Evolutionary conservation across 2,329 filamentous ascomycete species (phyloP).

Genomic region (Stachybotrys elegans): DNA sequence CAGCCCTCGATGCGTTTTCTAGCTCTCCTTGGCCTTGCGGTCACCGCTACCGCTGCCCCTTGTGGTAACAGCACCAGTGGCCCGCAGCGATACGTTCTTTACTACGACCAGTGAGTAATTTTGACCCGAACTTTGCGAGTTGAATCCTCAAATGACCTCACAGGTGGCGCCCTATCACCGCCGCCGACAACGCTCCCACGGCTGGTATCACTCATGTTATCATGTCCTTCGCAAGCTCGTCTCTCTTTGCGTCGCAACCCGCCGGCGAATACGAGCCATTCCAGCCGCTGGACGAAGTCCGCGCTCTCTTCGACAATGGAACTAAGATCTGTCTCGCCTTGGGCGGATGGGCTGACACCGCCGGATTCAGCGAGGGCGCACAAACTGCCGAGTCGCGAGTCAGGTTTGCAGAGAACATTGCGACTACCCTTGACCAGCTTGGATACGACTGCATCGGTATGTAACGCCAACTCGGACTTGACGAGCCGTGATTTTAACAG

Average conservation of each 20-base stretch:
- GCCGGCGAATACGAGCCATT: constrained; percentile 44
- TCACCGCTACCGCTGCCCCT: too few species aligned
- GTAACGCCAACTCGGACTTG: too few species aligned
- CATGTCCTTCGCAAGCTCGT: constrained; percentile 48
- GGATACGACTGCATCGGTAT: constrained; percentile 57
- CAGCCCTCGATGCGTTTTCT: too few species aligned
- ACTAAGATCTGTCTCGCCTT: constrained; percentile 60
- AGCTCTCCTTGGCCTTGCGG: too few species aligned
- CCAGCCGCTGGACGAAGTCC: constrained; percentile 43
- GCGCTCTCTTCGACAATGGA: constrained; percentile 44
- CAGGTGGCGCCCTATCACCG: constrained; percentile 35
- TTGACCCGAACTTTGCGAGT: too few species aligned
- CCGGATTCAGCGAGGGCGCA: constrained; percentile 47
- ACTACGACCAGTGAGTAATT: too few species aligned
- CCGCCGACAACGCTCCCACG: constrained; percentile 32
- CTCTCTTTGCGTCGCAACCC: constrained; percentile 37
- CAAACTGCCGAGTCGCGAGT: constrained; percentile 40
- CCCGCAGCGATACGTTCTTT: too few species aligned
- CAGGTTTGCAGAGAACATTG: constrained; percentile 54
- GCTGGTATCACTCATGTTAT: constrained; percentile 48
- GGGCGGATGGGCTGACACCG: constrained; percentile 60
- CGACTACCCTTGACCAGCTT: constrained; percentile 43
- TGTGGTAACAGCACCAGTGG: too few species aligned
- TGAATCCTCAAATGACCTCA: too few species aligned
- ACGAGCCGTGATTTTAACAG: too few species aligned